A percentile compares a stretch with the other conserved stretches of the same genome.
These are phyloP conservation scores for Fusarium nisikadoi DNA, from an alignment of 2,329 filamentous ascomycete species.

Conservation along the genomic window DNA sequence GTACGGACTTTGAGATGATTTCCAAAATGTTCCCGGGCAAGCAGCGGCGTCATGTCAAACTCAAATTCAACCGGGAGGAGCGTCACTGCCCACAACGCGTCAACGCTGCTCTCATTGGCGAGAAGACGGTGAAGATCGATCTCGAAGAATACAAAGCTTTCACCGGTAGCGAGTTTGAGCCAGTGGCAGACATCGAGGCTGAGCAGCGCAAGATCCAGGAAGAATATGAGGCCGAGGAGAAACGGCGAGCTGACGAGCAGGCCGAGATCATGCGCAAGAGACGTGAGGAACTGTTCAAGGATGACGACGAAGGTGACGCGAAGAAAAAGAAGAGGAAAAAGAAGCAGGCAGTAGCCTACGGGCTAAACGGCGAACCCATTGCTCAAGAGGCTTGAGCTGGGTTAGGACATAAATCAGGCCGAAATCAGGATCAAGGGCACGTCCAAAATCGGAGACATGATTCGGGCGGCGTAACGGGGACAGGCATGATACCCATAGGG, in stretches of 20 bases:
- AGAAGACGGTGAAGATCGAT: constrained; percentile 67
- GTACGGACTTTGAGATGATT: constrained; percentile 86
- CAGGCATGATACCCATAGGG: constrained; percentile 44
- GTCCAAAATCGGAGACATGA: constrained; percentile 16
- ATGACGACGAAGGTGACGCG: constrained; percentile 48
- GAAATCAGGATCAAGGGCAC: constrained; percentile 8
- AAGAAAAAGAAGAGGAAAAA: constrained; percentile 51
- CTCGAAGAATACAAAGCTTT: constrained; percentile 69
- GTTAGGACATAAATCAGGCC: constrained; percentile 2
- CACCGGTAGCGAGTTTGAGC: constrained; percentile 64
- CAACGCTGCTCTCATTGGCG: constrained; percentile 70
- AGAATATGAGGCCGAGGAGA: constrained; percentile 57
- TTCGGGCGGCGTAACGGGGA: constrained; percentile 36
- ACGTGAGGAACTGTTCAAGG: constrained; percentile 61
- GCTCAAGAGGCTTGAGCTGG: constrained; percentile 34
- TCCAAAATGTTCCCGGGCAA: constrained; percentile 78
- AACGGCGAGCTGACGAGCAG: constrained; percentile 57
- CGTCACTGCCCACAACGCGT: constrained; percentile 71
- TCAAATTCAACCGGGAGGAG: constrained; percentile 86
- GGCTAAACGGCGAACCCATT: constrained; percentile 53
- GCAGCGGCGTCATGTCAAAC: constrained; percentile 78
- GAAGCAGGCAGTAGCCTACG: constrained; percentile 50
- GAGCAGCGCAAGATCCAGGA: constrained; percentile 62
- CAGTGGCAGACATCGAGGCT: constrained; percentile 65
- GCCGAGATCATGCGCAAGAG: constrained; percentile 60